Evolutionary conservation across 768 basidiomycete species (phyloP), one percentile per base, ranked within the genome.

Genomic region (Amanita jacksonii): DNA sequence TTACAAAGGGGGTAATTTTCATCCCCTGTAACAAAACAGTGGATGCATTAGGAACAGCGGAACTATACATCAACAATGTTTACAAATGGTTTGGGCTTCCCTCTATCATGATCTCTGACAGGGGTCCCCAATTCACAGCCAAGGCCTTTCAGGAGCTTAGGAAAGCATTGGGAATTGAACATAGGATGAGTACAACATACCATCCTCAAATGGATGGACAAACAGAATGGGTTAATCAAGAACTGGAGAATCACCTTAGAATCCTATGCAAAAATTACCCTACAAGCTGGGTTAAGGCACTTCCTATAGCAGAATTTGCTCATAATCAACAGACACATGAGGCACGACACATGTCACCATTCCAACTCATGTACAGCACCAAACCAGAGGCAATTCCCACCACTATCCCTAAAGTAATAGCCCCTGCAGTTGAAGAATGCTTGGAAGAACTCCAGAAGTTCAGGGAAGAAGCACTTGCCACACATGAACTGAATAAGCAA

Each of bases 101-200:
- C 0, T n/a, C 47, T 4, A 43, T 41, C 18, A 6, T 54, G 30
- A 51, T 56, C 8, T 50, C 49, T 4, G 52, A 58, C 19, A 0
- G 50, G 33, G 57, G 49, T 5, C 52, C 53, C 1, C 40, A 49
- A 43, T 56, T 58, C 19, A 22, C 37, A 1, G 15, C 46, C 1
- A 16, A 37, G 38, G 19, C 44, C 0, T 35, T 43, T 19, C 20
- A 38, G 38, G 42, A 48, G 38, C n/a, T 48, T 2, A 36, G 43
- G 15, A 12, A 9, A 43, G 41, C 43, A 19, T 32, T 48, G 18
- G 47, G 47, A 36, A 35, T 48, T 20, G 43, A 43, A 20, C 41
- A 34, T 4, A 15, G 18, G 1, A 42, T 43, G 34, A 28, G 33
- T 12, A 28, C 27, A 12, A 12, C 27, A 28, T 28, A 28, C 20